phyloP scores from a whole-genome alignment of 2,329 filamentous ascomycete species.

The Calonectria multiphialidica region DNA sequence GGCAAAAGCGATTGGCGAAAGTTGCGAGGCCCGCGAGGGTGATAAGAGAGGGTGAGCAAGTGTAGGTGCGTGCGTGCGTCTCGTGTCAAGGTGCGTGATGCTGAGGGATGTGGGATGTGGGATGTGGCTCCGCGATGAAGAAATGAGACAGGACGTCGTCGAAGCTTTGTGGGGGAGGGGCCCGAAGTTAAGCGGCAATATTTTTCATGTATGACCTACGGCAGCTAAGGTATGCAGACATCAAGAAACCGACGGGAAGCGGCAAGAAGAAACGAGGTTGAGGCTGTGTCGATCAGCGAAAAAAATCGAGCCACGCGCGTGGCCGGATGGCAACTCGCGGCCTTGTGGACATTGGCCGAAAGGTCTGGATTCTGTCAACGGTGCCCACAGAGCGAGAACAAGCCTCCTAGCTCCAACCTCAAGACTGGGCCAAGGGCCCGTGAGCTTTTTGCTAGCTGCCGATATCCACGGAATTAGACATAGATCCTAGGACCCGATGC shows the following conservation, averaged over 20 bases:
- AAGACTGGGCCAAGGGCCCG: constrained; percentile 6
- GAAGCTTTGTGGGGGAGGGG: constrained; percentile 20
- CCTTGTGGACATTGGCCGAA: constrained; percentile 11
- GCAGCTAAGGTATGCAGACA: constrained; percentile 2
- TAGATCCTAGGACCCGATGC: constrained; percentile 4
- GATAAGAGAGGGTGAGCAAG: constrained; percentile 16
- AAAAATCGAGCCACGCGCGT: constrained; percentile 13
- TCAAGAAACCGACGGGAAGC: constrained; percentile 5
- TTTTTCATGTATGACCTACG: neutral
- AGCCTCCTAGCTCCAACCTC: constrained; percentile 4
- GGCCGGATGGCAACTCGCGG: constrained; percentile 1
- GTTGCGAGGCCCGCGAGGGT: constrained; percentile 1
- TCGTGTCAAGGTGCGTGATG: constrained; percentile 3
- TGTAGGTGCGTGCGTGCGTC: neutral
- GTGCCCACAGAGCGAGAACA: constrained; percentile 8
- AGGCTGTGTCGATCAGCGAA: constrained; percentile 3
- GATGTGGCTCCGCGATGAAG: constrained; percentile 4
- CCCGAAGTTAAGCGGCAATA: constrained; percentile 3
- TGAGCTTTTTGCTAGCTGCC: constrained; percentile 10
- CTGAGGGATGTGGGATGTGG: neutral
- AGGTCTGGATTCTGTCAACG: constrained; percentile 20
- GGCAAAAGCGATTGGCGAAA: constrained; percentile 17
- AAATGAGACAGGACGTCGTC: neutral
- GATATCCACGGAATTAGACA: constrained; percentile 10
- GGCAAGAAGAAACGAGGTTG: constrained; percentile 14